Percentiles rank a stretch among this genome's conserved stretches.
These are phyloP conservation scores for Paecilomyces sp. DNA, from an alignment of 2,329 filamentous ascomycete genomes.

Conservation along the genomic window DNA sequence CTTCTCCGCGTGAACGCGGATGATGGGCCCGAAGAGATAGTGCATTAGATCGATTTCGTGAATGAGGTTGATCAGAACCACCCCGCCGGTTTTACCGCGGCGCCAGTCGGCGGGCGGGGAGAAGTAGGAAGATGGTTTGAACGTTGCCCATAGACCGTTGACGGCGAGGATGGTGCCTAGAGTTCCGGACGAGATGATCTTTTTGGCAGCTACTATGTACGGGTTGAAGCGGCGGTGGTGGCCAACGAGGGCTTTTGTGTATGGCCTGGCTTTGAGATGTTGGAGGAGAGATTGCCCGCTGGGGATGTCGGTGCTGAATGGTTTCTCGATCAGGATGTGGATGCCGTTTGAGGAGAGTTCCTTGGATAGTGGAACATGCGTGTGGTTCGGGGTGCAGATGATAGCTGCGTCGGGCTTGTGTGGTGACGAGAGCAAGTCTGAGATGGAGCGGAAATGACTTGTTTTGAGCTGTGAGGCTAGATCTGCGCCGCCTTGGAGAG, in stretches of 20 bases:
- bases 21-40: conserved; percentile 48
- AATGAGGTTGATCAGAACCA: conserved; percentile 53
- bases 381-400: conserved; percentile 54
- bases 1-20: conserved; percentile 45
- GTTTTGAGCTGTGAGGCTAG: conserved; percentile 32
- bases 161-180: conserved; percentile 47
- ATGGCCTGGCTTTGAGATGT: conserved; percentile 10
- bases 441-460: conserved; percentile 33
- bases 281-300: conserved; percentile 15
- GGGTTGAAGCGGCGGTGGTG: conserved; percentile 56
- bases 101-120: conserved; percentile 44
- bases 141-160: conserved; percentile 48
- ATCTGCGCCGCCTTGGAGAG: conserved; percentile 28
- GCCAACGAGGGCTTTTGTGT: conserved; percentile 46
- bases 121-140: conserved; percentile 49
- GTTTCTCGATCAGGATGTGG: conserved; percentile 54
- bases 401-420: conserved; percentile 48
- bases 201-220: conserved; percentile 45
- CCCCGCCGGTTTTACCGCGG: conserved; percentile 37
- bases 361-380: conserved; percentile 46
- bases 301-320: conserved; percentile 37
- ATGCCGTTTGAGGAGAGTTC: conserved; percentile 42
- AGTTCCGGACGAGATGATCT: conserved; percentile 29
- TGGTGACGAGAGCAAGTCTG: conserved; percentile 32
- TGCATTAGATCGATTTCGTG: conserved; percentile 56